These are phyloP conservation scores for Hymenoscyphus albidus DNA, from an alignment of 2,329 filamentous ascomycete species.

Conservation along the genomic window DNA sequence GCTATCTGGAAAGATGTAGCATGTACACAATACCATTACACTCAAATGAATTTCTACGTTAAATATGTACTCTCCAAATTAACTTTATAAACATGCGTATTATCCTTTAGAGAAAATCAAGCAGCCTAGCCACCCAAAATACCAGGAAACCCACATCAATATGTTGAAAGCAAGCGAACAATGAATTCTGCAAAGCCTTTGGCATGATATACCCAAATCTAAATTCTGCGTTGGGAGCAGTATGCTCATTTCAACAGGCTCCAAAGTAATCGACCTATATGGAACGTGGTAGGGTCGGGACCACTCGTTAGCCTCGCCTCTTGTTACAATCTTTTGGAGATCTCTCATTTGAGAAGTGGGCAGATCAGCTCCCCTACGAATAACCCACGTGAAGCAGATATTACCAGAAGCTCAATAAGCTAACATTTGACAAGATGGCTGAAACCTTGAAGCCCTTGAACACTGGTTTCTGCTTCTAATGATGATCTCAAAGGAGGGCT, in stretches of 20 bases:
- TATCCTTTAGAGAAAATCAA: background rate
- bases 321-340: background rate
- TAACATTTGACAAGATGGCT: background rate
- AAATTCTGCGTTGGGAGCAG: background rate
- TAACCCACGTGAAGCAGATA: background rate
- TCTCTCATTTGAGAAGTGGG: background rate
- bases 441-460: background rate
- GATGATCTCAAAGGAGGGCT: background rate
- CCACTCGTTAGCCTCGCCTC: background rate
- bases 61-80: background rate
- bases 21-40: background rate
- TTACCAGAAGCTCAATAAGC: background rate
- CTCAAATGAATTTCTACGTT: no score
- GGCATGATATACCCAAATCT: background rate
- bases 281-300: background rate
- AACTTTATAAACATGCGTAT: background rate
- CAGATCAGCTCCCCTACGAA: background rate
- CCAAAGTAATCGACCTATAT: background rate
- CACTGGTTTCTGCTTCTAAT: background rate
- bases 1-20: background rate
- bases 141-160: background rate
- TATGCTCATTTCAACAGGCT: background rate
- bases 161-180: background rate
- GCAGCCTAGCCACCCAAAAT: background rate
- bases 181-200: background rate